Evolutionary conservation across 2,329 filamentous ascomycete genomes (phyloP).

Genomic region (Hypoxylon sp.): DNA sequence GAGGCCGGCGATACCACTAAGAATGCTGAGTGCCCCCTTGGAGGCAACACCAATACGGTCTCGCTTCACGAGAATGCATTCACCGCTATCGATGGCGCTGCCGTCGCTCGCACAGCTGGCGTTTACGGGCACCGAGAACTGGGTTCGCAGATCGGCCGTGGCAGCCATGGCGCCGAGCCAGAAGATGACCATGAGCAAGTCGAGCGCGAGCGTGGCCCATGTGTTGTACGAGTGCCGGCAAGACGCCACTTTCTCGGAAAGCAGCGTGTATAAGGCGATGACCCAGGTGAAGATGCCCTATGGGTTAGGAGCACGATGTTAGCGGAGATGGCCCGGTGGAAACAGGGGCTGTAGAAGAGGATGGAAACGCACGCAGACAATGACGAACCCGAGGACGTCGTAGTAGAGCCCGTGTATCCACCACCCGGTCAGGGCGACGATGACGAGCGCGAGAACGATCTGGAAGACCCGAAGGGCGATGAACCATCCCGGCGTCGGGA

Average conservation of each 20-base stretch:
- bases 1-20: conserved; percentile 53
- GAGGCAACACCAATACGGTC: conserved; percentile 47
- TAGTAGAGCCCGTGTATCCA: conserved; percentile 53
- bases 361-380: conserved; percentile 50
- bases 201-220: conserved; percentile 54
- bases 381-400: conserved; percentile 51
- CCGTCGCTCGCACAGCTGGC: conserved; percentile 49
- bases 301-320: not conserved
- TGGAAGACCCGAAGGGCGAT: conserved; percentile 51
- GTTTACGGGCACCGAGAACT: conserved; percentile 46
- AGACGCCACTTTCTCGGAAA: conserved; percentile 50
- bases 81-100: conserved; percentile 50
- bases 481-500: conserved; percentile 55
- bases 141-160: conserved; percentile 50
- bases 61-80: conserved; percentile 46
- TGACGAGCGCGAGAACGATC: conserved; percentile 52
- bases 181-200: conserved; percentile 54
- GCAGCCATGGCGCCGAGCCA: conserved; percentile 56
- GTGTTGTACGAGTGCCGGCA: conserved; percentile 53
- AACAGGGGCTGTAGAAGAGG: not conserved
- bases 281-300: conserved; percentile 58
- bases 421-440: conserved; percentile 53
- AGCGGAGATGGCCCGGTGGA: not conserved
- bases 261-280: conserved; percentile 51
- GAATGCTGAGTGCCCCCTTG: conserved; percentile 46